A percentile compares a stretch with the other conserved stretches of the same genome.
Evolutionary conservation across 2,329 filamentous ascomycete species (phyloP).

Genomic region (Helotiales sp.): DNA sequence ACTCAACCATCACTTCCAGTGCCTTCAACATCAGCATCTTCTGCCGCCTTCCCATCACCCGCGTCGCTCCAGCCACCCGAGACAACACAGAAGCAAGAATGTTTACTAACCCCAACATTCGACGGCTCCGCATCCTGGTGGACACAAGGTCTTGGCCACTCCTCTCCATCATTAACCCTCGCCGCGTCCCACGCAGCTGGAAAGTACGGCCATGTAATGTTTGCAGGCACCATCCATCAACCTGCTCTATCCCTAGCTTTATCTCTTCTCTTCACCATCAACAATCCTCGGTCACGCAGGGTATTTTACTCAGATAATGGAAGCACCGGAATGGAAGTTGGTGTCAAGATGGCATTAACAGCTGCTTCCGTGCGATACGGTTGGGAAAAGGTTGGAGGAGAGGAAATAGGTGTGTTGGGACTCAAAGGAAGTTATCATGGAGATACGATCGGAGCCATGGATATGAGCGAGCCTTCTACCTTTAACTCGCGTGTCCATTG

Average conservation of each 20-base stretch:
- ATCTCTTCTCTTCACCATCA: conserved; percentile 56
- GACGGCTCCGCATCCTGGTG: conserved; percentile 90
- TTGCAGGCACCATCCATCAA: conserved; percentile 76
- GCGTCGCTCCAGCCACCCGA: conserved; percentile 4
- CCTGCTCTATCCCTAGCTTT: conserved; percentile 72
- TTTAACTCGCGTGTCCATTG: conserved; percentile 85
- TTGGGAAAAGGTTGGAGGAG: conserved; percentile 43
- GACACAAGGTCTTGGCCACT: conserved; percentile 85
- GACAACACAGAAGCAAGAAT: conserved; percentile 11
- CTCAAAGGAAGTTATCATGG: conserved; percentile 83
- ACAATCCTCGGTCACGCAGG: conserved; percentile 65
- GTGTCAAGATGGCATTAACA: conserved; percentile 79
- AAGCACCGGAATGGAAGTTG: conserved; percentile 81
- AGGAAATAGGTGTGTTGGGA: conserved; percentile 67
- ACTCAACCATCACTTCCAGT: too few relatives aligned
- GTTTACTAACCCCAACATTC: conserved; percentile 64
- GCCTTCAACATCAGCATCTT: too few relatives aligned
- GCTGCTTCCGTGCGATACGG: conserved; percentile 66
- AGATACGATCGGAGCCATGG: conserved; percentile 87
- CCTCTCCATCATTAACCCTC: conserved; percentile 68
- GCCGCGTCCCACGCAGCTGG: conserved; percentile 80
- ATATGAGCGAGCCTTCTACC: conserved; percentile 73
- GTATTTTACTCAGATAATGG: conserved; percentile 86
- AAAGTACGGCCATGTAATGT: conserved; percentile 87
- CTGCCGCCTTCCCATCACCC: background rate